These are phyloP conservation scores for Phytophthora pinifolia DNA, from an alignment of 352 stramenopile species.

Conservation along the genomic window DNA sequence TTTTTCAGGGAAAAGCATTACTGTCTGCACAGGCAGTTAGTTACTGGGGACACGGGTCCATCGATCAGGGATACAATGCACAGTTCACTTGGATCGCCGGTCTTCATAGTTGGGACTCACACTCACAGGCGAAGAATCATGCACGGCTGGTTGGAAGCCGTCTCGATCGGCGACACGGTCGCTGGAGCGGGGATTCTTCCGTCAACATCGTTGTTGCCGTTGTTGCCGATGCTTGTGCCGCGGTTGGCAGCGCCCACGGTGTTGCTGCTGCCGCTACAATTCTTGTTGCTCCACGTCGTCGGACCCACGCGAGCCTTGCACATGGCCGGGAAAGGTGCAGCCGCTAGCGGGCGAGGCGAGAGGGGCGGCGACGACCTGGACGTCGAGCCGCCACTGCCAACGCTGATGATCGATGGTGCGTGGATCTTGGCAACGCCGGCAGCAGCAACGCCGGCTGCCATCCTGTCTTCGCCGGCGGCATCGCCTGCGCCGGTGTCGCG, in stretches of 20 bases:
- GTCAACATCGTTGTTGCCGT: neutral
- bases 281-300: conserved; percentile 10
- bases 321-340: conserved; percentile 9
- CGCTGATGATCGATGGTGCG: conserved; percentile 15
- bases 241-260: neutral
- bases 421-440: conserved; percentile 11
- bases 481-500: conserved; percentile 9
- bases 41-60: conserved; percentile 16
- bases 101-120: conserved; percentile 5
- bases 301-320: conserved; percentile 4
- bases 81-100: conserved; percentile 5
- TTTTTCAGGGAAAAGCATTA: conserved; percentile 25
- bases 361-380: conserved; percentile 28
- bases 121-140: conserved; percentile 31
- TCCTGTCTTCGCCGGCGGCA: conserved; percentile 16
- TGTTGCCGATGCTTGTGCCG: conserved; percentile 2
- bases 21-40: conserved; percentile 29
- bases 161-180: conserved; percentile 15
- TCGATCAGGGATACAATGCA: conserved; percentile 20
- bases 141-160: conserved; percentile 10
- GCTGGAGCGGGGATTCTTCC: neutral
- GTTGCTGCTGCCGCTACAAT: neutral
- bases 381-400: conserved; percentile 23
- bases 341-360: conserved; percentile 17
- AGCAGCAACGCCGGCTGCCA: conserved; percentile 6